Evolutionary conservation across 805 yeast genomes (phyloP).

Genomic region (Pichia occidentalis): DNA sequence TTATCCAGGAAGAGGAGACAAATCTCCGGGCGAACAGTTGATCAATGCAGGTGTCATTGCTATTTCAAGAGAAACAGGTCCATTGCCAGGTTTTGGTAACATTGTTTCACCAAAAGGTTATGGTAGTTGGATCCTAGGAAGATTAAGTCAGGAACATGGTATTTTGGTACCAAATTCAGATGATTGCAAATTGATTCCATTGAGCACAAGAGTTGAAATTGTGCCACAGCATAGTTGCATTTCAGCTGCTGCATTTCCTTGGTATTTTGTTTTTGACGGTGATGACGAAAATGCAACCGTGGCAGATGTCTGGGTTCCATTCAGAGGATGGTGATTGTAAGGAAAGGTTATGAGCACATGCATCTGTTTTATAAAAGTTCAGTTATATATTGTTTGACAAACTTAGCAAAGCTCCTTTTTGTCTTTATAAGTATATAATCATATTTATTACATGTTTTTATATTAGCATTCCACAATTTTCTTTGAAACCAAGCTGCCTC

Average conservation of each 20-base stretch:
- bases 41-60: slow-evolving; percentile 71
- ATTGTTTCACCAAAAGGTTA: slow-evolving; percentile 31
- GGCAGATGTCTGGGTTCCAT: slow-evolving; percentile 21
- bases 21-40: slow-evolving; percentile 51
- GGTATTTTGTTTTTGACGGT: slow-evolving; percentile 49
- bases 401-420: slow-evolving; percentile 1
- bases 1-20: slow-evolving; percentile 50
- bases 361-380: neutral
- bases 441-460: neutral
- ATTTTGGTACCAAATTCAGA: slow-evolving; percentile 44
- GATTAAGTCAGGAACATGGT: slow-evolving; percentile 78
- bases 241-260: slow-evolving; percentile 54
- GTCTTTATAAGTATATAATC: slow-evolving; percentile 4
- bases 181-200: slow-evolving; percentile 36
- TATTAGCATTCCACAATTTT: neutral
- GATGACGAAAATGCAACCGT: slow-evolving; percentile 36
- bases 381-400: slow-evolving; percentile 1
- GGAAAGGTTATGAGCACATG: too few species aligned
- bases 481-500: slow-evolving; percentile 11
- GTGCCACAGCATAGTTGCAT: slow-evolving; percentile 72
- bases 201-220: slow-evolving; percentile 49
- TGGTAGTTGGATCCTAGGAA: slow-evolving; percentile 53
- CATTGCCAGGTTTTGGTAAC: slow-evolving; percentile 55
- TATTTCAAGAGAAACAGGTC: slow-evolving; percentile 57
- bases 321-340: slow-evolving; percentile 25